Base-by-base conservation (phyloP, 2,329 filamentous ascomycete genomes). In the Dothistroma septosporum region DNA sequence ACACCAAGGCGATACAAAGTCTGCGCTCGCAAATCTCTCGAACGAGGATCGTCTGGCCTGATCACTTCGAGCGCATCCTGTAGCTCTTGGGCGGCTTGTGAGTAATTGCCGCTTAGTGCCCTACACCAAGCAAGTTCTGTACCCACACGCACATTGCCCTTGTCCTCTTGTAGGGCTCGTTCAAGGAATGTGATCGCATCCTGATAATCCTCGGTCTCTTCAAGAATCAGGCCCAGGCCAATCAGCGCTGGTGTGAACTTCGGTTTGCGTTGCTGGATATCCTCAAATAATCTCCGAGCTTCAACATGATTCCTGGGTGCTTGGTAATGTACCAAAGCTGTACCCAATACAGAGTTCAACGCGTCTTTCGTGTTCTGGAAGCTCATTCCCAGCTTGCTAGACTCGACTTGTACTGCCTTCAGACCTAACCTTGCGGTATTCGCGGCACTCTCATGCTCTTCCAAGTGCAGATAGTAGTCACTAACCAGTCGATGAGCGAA, bases 41-140 rank as follows among this genome's bases (percentile, higher is more conserved):
- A 78, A 19, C 83, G 83, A 1, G 80, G 76, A 62, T 85, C 83
- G 65, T 87, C 82, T 2, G 83, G 78, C 63, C 87, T 82, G 19
- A 96, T 78, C 11, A 86, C 78, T 0, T 83, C 78, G 0, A 96
- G 76, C 61, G 89, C 91, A 8, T 80, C 80, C 68, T 92, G 84
- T 0, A 99, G 80, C 64, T 91, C 89, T 1, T 82, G 75, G 48
- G 87, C 82, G 10, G 90, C 91, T 21, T 77, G 77, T 56, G 82
- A 76, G 73, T 91, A 87, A 69, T 96, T 87, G 11, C 91, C 91
- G 69, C 87, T 89, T 14, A 96, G 82, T 10, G 92, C 90, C 71
- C 89, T 91, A 64, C 94, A 92, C 94, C 94, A 99, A 1, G 92
- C 93, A 19, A 91, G 86, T 75, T 99, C 95, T 16, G 89, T 88